Conservation (phyloP, 2,329 filamentous ascomycete species). For the Alternaria panax region DNA sequence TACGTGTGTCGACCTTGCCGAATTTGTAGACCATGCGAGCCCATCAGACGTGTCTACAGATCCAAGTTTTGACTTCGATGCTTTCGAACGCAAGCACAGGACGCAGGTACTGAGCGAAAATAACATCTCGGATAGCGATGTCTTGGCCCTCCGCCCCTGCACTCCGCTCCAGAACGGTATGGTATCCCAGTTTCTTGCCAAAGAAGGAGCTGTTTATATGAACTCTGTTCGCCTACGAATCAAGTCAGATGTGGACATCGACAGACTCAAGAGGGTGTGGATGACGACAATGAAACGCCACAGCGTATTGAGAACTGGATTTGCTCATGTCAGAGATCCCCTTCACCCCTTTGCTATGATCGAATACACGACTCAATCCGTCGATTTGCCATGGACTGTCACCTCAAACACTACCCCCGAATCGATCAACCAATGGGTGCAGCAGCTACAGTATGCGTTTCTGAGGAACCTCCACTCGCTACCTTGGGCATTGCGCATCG, state of each 20-base stretch:
- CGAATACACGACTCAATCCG: conserved; percentile 57
- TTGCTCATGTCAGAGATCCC: conserved; percentile 67
- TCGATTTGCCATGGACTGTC: conserved; percentile 47
- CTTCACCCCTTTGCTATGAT: conserved; percentile 77
- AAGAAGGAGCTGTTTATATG: conserved; percentile 73
- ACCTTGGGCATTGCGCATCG: conserved; percentile 69
- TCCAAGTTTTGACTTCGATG: conserved; percentile 55
- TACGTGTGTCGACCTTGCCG: conserved; percentile 46
- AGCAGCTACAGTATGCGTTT: conserved; percentile 37
- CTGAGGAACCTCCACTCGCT: conserved; percentile 60
- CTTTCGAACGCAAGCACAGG: conserved; percentile 59
- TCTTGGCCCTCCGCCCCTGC: conserved; percentile 75
- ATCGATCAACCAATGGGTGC: conserved; percentile 34
- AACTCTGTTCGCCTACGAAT: conserved; percentile 71
- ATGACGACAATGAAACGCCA: conserved; percentile 60
- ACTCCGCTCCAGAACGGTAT: conserved; percentile 83
- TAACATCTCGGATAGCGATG: conserved; percentile 37
- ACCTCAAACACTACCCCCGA: background rate
- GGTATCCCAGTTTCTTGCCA: conserved; percentile 75
- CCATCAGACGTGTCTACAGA: background rate
- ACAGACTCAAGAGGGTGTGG: conserved; percentile 67
- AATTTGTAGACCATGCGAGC: conserved; percentile 18
- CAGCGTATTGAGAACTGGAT: conserved; percentile 79
- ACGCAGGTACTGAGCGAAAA: conserved; percentile 41
- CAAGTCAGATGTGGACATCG: conserved; percentile 48